Base-by-base conservation (phyloP, 2,329 filamentous ascomycete genomes). In the Magnaporthiopsis rhizophila region DNA sequence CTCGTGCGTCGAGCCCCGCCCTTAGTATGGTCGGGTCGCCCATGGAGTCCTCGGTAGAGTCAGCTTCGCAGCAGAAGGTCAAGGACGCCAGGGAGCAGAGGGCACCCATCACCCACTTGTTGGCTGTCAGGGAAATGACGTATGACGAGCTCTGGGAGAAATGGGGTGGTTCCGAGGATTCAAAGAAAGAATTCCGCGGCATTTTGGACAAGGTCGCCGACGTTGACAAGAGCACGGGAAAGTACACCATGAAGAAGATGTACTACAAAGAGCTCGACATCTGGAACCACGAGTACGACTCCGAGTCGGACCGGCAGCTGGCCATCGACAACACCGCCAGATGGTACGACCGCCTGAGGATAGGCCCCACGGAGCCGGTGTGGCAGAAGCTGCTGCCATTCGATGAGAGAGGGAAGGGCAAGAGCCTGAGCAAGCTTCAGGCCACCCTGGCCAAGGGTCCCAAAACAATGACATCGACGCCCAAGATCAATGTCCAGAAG, bases 241-340 rank as follows among this genome's bases (percentile, higher is more conserved):
- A 79, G 68, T 89, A 83, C 80, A 74, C 77, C 45, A 74, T 88
- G 68, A 80, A 81, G 66, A 85, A 83, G 74, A 75, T 78, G 30
- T 84, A 80, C 67, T 89, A 82, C 81, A 87, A 82, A 72, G 86
- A 89, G 67, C 78, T 89, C 18, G 85, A 89, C 68, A 83, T 87
- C 28, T 89, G 83, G 80, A 82, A 80, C 65, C 87, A 86, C 71
- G 76, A 82, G 34, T 89, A 88, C 70, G 76, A 78, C 59, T 77
- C 73, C 53, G 74, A 79, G 24, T 80, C 82, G 38, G 80, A 86
- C 66, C 82, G 86, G 36, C 79, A 91, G 71, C 75, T 80, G 69
- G 81, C 84, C 67, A 82, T 88, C 71, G 79, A 89, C 74, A 81
- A 86, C 68, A 86, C 86, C 18, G 79, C 87, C 65, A 81, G 78